Base-by-base conservation (phyloP, 2,329 filamentous ascomycete genomes). In the Arthroderma uncinatum region DNA sequence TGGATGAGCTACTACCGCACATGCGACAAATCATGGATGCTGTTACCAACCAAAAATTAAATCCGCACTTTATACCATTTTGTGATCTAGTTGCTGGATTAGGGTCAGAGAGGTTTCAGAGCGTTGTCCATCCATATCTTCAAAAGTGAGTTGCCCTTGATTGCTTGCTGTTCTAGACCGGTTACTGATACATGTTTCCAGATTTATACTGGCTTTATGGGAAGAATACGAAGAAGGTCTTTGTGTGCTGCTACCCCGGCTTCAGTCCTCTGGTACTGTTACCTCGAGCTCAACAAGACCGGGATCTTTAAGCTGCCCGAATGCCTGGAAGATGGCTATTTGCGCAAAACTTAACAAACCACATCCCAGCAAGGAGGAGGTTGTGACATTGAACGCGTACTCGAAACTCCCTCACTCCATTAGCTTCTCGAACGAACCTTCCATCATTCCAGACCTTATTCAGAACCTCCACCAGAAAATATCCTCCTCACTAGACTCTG, bases 41-140 rank as follows among this genome's bases (percentile, higher is more conserved):
- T 2, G 73, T 95, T 52, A 83, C 81, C 2, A 79, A 80, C 54
- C 82, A 86, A 47, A 78, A 79, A 0, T 79, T 91, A 64, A 81
- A 85, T 65, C 73, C 73, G 54, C 85, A 84, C 75, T 97, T 95
- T 68, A 79, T 97, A 44, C 80, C 84, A 0, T 95, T 97, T 70
- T 96, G 89, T 71, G 85, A 85, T 12, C 84, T 88, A 55, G 84
- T 93, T 63, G 85, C 88, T 0, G 81, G 89, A 56, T 76, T 94
- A 36, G 84, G 90, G 48, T 68, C 79, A 1, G 81, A 85, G 55
- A 81, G 87, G 39, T 98, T 97, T 67, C 81, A 83, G 56, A 84
- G 82, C 61, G 76, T 96, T n/a, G 79, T 95, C 33, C 77, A 91
- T 6, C 85, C 83, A 37, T 84, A 87, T 58, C 90, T 97, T 63